These are phyloP conservation scores for Trichoderma erinaceum DNA, from an alignment of 495 filamentous ascomycete species.

Conservation along the genomic window DNA sequence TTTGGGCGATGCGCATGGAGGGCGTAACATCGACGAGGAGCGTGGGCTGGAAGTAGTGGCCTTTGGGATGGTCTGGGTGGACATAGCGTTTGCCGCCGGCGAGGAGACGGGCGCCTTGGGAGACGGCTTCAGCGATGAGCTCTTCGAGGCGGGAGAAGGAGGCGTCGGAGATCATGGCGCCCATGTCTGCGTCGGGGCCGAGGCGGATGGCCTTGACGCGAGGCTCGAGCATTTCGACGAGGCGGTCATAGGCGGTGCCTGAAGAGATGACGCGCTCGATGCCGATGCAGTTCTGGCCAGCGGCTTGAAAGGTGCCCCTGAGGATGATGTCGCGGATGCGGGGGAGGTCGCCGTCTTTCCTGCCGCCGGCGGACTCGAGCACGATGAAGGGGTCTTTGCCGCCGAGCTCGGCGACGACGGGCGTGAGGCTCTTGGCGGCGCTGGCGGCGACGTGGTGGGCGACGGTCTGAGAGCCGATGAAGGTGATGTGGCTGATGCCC, in stretches of 20 bases:
- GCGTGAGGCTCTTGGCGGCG: slow-evolving; percentile 76
- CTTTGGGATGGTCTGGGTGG: slow-evolving; percentile 64
- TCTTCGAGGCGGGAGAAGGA: slow-evolving; percentile 63
- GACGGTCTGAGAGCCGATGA: slow-evolving; percentile 86
- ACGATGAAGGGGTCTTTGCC: slow-evolving; percentile 95
- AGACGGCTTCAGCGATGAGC: slow-evolving; percentile 70
- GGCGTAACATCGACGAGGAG: slow-evolving; percentile 77
- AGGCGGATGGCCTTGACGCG: slow-evolving; percentile 67
- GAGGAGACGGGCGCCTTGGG: slow-evolving; percentile 70
- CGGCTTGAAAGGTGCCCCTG: slow-evolving; percentile 88
- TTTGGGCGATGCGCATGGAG: slow-evolving; percentile 76
- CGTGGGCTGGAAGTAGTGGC: slow-evolving; percentile 90
- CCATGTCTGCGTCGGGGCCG: slow-evolving; percentile 63
- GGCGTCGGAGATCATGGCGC: slow-evolving; percentile 77
- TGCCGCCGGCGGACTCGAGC: slow-evolving; percentile 61
- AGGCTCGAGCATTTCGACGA: slow-evolving; percentile 63
- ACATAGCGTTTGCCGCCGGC: slow-evolving; percentile 65
- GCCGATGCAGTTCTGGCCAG: slow-evolving; percentile 98
- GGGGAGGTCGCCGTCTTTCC: slow-evolving; percentile 46
- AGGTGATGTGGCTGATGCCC: slow-evolving; percentile 83
- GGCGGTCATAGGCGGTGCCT: slow-evolving; percentile 62
- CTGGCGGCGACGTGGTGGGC: slow-evolving; percentile 82
- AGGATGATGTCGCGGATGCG: slow-evolving; percentile 74
- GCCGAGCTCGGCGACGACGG: slow-evolving; percentile 82
- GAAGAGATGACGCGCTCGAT: slow-evolving; percentile 87